These are phyloP conservation scores for Lentinula sp. DNA, from an alignment of 768 basidiomycete species.

Conservation along the genomic window DNA sequence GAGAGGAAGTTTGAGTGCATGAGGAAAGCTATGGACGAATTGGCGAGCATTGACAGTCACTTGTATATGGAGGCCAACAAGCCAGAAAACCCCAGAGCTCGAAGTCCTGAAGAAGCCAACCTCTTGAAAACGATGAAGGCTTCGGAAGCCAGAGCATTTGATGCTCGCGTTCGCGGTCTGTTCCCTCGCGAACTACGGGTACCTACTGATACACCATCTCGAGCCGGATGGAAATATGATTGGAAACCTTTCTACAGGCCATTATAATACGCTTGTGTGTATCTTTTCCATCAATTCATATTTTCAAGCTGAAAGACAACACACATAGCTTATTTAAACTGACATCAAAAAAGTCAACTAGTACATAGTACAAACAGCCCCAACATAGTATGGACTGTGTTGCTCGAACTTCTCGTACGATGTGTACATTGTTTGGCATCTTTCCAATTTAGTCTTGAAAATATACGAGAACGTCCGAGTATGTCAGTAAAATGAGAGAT, in stretches of 20 bases:
- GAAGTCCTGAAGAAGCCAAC: conserved; percentile 51
- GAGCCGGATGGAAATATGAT: conserved; percentile 81
- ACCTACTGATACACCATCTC: conserved; percentile 81
- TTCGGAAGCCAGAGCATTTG: conserved; percentile 63
- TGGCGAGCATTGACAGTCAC: conserved; percentile 51
- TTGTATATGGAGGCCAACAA: conserved; percentile 70
- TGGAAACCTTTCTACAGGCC: conserved; percentile 66
- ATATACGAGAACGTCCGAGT: too few relatives aligned
- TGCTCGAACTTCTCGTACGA: too few relatives aligned
- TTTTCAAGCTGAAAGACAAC: background rate
- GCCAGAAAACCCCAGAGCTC: conserved; percentile 66
- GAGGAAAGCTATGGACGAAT: conserved; percentile 79
- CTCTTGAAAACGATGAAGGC: conserved; percentile 56
- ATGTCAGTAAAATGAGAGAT: too few relatives aligned
- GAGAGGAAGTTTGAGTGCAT: conserved; percentile 77
- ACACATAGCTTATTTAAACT: background rate
- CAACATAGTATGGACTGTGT: too few relatives aligned
- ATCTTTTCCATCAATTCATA: background rate
- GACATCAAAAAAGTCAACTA: too few relatives aligned
- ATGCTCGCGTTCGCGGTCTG: conserved; percentile 72
- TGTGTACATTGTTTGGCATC: too few relatives aligned
- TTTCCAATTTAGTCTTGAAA: too few relatives aligned
- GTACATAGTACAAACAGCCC: too few relatives aligned
- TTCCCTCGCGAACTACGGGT: conserved; percentile 85
- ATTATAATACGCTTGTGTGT: conserved; percentile 21